These are phyloP conservation scores for Leccinum disarticulatum DNA, from an alignment of 768 basidiomycete genomes.

Conservation along the genomic window DNA sequence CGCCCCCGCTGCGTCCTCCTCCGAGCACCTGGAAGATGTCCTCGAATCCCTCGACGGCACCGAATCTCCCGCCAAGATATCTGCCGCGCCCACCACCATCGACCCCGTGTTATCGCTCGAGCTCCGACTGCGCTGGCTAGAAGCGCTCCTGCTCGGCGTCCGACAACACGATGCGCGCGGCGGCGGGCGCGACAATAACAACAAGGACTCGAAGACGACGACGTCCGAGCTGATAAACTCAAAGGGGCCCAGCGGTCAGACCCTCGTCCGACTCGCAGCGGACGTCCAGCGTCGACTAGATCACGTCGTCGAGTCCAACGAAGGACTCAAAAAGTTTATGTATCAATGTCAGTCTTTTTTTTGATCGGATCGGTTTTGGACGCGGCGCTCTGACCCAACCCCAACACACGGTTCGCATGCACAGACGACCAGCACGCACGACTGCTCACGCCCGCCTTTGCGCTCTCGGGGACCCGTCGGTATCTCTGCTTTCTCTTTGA, in stretches of 20 bases:
- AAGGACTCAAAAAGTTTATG: slow-evolving; percentile 74
- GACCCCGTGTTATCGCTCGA: slow-evolving; percentile 71
- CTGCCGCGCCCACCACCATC: slow-evolving; percentile 34
- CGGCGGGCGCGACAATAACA: slow-evolving; percentile 28
- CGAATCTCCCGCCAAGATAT: slow-evolving; percentile 17
- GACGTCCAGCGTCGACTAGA: slow-evolving; percentile 59
- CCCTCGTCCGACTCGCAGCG: slow-evolving; percentile 57
- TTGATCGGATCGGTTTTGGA: too few species aligned
- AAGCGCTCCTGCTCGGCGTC: slow-evolving; percentile 71
- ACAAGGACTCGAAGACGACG: slow-evolving; percentile 33
- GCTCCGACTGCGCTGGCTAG: slow-evolving; percentile 75
- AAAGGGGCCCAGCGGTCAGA: slow-evolving; percentile 45
- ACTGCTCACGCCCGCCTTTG: slow-evolving; percentile 72
- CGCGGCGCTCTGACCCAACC: neutral
- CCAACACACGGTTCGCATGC: neutral
- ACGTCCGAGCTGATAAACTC: slow-evolving; percentile 29
- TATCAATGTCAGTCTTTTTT: slow-evolving; percentile 50
- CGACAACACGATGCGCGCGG: slow-evolving; percentile 39
- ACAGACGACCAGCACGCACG: slow-evolving; percentile 78
- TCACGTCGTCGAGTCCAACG: slow-evolving; percentile 61
- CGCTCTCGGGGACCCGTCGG: slow-evolving; percentile 55
- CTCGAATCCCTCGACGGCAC: slow-evolving; percentile 25
- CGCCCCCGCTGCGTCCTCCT: slow-evolving; percentile 10
- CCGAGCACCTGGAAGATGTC: slow-evolving; percentile 18
- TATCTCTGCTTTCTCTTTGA: neutral